A percentile compares a stretch with the other conserved stretches of the same genome.
Conservation (phyloP, 495 filamentous ascomycete genomes). For the Sporormia fimetaria region DNA sequence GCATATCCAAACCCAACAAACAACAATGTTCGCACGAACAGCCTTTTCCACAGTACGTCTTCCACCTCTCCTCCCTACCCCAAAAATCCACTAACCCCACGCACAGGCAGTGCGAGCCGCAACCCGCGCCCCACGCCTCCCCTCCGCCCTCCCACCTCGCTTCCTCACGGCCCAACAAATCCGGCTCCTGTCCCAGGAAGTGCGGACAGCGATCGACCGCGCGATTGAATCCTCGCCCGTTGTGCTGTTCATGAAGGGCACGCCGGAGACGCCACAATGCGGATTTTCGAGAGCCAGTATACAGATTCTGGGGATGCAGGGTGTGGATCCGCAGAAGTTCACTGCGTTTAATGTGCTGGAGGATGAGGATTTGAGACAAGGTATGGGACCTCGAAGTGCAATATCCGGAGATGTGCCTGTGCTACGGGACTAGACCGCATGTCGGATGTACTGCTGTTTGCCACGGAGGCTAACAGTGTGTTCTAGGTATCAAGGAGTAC, state of each 20-base stretch:
- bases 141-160: slow-evolving; percentile 17
- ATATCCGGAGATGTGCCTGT: not conserved
- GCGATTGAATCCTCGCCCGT: slow-evolving; percentile 76
- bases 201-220: slow-evolving; percentile 70
- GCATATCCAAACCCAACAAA: no score
- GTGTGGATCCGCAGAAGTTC: slow-evolving; percentile 93
- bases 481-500: slow-evolving; percentile 88
- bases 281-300: slow-evolving; percentile 93
- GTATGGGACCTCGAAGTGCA: slow-evolving; percentile 38
- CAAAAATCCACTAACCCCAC: slow-evolving; percentile 1
- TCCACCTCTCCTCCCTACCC: not conserved
- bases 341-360: slow-evolving; percentile 94
- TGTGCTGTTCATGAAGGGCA: slow-evolving; percentile 98
- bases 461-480: slow-evolving; percentile 12
- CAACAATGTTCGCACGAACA: slow-evolving; percentile 19
- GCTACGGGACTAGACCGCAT: not conserved
- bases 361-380: slow-evolving; percentile 72
- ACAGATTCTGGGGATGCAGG: slow-evolving; percentile 87
- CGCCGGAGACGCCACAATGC: slow-evolving; percentile 93
- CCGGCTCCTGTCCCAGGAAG: slow-evolving; percentile 67
- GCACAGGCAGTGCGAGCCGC: slow-evolving; percentile 20
- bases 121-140: slow-evolving; percentile 15
- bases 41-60: slow-evolving; percentile 16
- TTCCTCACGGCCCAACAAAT: slow-evolving; percentile 32
- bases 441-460: not conserved